Evolutionary conservation across 257 asterid species (phyloP).

Genomic region (Solanum chaucha): DNA sequence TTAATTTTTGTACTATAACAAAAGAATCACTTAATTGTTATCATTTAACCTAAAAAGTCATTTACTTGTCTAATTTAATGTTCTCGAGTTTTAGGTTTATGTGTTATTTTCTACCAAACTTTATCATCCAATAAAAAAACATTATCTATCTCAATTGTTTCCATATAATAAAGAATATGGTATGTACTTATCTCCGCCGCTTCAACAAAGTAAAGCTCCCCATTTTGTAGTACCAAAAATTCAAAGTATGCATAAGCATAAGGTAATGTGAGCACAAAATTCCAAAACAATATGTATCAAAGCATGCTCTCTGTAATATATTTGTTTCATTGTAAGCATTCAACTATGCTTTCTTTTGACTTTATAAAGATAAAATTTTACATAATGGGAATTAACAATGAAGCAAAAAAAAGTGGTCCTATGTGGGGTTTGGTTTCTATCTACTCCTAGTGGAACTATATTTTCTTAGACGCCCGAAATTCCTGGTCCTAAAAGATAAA

Average conservation of each 20-base stretch:
- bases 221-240: background rate
- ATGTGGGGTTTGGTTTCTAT: background rate
- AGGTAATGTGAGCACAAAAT: background rate
- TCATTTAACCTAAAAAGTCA: background rate
- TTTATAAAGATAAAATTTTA: background rate
- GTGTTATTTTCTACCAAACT: background rate
- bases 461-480: background rate
- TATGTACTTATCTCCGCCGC: background rate
- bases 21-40: background rate
- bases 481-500: background rate
- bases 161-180: background rate
- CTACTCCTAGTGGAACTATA: background rate
- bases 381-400: background rate
- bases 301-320: background rate
- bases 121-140: background rate
- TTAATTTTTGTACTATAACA: background rate
- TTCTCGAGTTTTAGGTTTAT: background rate
- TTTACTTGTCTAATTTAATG: background rate
- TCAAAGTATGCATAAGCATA: background rate
- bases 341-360: background rate
- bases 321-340: background rate
- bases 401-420: background rate
- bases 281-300: slow-evolving; percentile 3
- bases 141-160: background rate
- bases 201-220: background rate